Base-by-base conservation (phyloP, 2,329 filamentous ascomycete genomes). In the Fusarium lateritium region DNA sequence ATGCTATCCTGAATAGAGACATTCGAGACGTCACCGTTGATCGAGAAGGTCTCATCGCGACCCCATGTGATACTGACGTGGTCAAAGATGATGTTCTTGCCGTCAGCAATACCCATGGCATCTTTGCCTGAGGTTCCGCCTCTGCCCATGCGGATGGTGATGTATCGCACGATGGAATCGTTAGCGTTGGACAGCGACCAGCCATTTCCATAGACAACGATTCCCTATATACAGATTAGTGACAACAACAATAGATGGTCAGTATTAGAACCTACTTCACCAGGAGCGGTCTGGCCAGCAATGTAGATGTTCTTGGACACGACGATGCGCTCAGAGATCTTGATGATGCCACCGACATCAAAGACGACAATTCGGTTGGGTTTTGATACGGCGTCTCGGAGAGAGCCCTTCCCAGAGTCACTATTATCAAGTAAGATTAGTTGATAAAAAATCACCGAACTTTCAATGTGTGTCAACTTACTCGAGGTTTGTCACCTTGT, bases 31-130 rank as follows among this genome's bases (percentile, higher is more conserved):
- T 78, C 78, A 1, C 83, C 84, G 22, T 77, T 84, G 70, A 87
- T 86, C 14, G 80, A 83, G 67, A 86, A 86, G 2, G 83, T 87
- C 75, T 88, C 85, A 60, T 86, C 85, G 13, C 84, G 83, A n/a
- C 86, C 85, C 83, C 84, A 88, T 1, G 83, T 81, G 17, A 84
- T 82, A 21, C 81, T 83, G 33, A 86, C 76, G 64, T 88, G 86
- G 71, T 88, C 86, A 67, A 88, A 85, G 45, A 88, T 87, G 78
- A 88, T 85, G 65, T 82, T 84, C 33, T 76, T 76, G 9, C 84
- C 85, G 10, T 85, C 80, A 7, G 85, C 85, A 57, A 88, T 86
- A 19, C 80, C 83, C 42, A 87, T 80, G 3, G 80, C 86, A 61
- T 87, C 85, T 70, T 88, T 88, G 9, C 85, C 85, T 4, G 80